These are phyloP conservation scores for Syncephalastrum monosporum DNA, from an alignment of 371 early-diverging fungal genomes.

Conservation along the genomic window DNA sequence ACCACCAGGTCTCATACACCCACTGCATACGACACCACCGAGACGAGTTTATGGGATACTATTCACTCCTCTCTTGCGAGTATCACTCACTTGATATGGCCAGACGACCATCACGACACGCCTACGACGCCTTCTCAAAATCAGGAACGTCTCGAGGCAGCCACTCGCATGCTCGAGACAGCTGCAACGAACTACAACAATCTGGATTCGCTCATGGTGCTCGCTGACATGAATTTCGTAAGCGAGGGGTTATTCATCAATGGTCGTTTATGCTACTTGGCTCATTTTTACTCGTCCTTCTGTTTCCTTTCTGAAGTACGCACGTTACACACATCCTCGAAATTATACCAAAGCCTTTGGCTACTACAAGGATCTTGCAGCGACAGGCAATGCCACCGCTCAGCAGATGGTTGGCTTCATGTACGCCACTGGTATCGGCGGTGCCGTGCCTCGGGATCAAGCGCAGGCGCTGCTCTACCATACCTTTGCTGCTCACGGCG, in stretches of 20 bases:
- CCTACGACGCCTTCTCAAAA: conserved; percentile 2
- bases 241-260: conserved; percentile 6
- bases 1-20: neutral
- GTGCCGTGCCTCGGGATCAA: conserved; percentile 61
- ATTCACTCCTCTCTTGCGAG: conserved; percentile 5
- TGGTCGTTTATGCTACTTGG: neutral
- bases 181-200: conserved; percentile 38
- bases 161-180: conserved; percentile 27
- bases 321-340: conserved; percentile 56
- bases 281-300: neutral
- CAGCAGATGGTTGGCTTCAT: conserved; percentile 89
- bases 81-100: neutral
- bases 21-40: neutral
- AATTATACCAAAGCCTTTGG: conserved; percentile 59
- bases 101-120: neutral
- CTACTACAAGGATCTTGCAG: conserved; percentile 59
- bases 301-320: conserved; percentile 32
- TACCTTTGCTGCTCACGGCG: conserved; percentile 81
- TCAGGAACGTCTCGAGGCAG: conserved; percentile 16
- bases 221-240: conserved; percentile 64
- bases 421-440: conserved; percentile 88
- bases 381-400: conserved; percentile 78
- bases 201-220: conserved; percentile 43
- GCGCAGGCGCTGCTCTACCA: conserved; percentile 77
- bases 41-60: neutral